Conservation (phyloP, 2,329 filamentous ascomycete species). For the Colletotrichum cuscutae region DNA sequence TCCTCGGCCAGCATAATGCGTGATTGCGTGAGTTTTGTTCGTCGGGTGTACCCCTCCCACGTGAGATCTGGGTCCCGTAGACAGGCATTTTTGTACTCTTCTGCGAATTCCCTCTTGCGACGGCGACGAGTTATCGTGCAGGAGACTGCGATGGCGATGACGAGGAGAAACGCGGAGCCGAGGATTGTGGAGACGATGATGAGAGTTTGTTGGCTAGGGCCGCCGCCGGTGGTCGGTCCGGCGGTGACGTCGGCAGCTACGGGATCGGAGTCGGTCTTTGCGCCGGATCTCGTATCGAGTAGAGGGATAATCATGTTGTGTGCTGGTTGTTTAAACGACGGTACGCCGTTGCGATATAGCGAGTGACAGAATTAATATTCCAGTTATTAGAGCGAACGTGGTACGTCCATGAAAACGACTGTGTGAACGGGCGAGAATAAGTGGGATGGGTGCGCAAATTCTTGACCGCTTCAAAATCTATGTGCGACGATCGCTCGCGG, state of each 20-base stretch:
- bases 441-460: neutral
- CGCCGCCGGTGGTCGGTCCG: neutral
- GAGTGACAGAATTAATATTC: conserved; percentile 1
- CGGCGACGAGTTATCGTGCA: neutral
- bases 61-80: conserved; percentile 26
- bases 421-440: neutral
- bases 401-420: conserved; percentile 10
- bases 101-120: neutral
- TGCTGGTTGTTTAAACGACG: neutral
- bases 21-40: conserved; percentile 20
- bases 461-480: conserved; percentile 2
- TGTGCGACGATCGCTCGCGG: neutral
- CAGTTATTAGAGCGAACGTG: conserved; percentile 17
- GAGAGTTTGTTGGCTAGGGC: neutral
- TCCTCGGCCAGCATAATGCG: conserved; percentile 26
- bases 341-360: neutral
- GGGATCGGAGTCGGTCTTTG: conserved; percentile 15
- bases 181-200: conserved; percentile 23
- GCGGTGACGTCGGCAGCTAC: conserved; percentile 20
- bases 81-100: conserved; percentile 13
- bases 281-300: conserved; percentile 9
- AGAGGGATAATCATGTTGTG: conserved; percentile 11
- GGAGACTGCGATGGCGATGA: neutral
- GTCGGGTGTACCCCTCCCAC: conserved; percentile 19
- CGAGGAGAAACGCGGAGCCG: conserved; percentile 1